These are phyloP conservation scores for Nitzschia sp. DNA, from an alignment of 108 stramenopile genomes.

Conservation along the genomic window DNA sequence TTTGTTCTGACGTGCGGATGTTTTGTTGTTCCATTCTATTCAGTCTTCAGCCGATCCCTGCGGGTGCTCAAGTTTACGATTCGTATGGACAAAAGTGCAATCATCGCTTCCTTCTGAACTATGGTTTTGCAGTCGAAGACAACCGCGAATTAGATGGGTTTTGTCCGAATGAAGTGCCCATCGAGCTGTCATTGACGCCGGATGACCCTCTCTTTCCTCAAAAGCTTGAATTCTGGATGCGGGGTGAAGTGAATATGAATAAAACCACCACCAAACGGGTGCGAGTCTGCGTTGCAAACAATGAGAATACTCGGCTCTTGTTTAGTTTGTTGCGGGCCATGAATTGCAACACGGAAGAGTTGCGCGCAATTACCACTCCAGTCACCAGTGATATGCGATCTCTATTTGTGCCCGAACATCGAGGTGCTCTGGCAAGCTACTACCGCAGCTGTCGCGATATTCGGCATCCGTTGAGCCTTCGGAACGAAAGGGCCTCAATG, in stretches of 20 bases:
- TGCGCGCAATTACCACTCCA: conserved; percentile 53
- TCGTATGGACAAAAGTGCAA: conserved; percentile 99
- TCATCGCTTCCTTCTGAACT: conserved; percentile 98
- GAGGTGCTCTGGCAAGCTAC: conserved; percentile 31
- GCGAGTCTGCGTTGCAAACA: conserved; percentile 93
- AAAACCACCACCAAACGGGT: conserved; percentile 67
- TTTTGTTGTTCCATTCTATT: background rate
- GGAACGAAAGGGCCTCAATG: conserved; percentile 87
- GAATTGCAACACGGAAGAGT: conserved; percentile 69
- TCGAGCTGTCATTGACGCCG: conserved; percentile 70
- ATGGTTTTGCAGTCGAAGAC: conserved; percentile 98
- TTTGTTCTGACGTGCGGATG: background rate
- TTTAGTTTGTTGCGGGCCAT: conserved; percentile 86
- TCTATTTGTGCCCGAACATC: conserved; percentile 36
- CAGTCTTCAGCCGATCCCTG: conserved; percentile 68
- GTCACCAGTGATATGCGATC: conserved; percentile 44
- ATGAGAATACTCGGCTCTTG: conserved; percentile 89
- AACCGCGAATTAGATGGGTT: conserved; percentile 96
- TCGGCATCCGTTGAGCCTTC: conserved; percentile 72
- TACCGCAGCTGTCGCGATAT: conserved; percentile 85
- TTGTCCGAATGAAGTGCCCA: conserved; percentile 97
- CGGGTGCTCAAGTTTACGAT: conserved; percentile 96
- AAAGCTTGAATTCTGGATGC: conserved; percentile 89
- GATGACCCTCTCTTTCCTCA: conserved; percentile 64
- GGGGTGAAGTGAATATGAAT: conserved; percentile 60